Conservation (phyloP, 352 stramenopile species). For the Phytophthora hibernalis region DNA sequence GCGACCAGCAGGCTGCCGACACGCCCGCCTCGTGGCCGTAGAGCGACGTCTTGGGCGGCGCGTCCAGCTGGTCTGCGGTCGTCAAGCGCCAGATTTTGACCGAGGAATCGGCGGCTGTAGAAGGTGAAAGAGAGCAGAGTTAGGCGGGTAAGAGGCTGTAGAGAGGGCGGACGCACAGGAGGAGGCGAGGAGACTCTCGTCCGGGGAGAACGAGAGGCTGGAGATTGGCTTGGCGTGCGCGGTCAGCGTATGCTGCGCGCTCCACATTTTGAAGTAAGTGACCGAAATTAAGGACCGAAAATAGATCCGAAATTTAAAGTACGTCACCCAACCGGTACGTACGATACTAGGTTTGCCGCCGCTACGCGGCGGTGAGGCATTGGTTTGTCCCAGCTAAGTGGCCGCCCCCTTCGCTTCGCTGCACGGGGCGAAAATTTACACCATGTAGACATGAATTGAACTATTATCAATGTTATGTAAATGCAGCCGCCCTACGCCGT, state of each 20-base stretch:
- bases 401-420: no score
- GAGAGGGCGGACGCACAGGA: slow-evolving; percentile 50
- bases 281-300: no score
- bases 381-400: no score
- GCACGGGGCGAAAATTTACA: no score
- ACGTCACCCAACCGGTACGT: no score
- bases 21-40: slow-evolving; percentile 94
- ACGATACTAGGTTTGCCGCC: no score
- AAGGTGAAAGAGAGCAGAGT: not conserved
- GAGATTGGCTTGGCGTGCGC: slow-evolving; percentile 80
- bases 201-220: slow-evolving; percentile 72
- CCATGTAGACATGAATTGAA: no score
- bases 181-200: slow-evolving; percentile 63
- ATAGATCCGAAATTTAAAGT: no score
- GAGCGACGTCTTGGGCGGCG: slow-evolving; percentile 47
- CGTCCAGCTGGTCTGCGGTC: slow-evolving; percentile 21
- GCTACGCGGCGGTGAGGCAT: no score
- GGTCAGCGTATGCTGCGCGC: slow-evolving; percentile 26
- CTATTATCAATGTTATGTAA: no score
- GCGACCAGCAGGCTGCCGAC: slow-evolving; percentile 94
- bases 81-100: slow-evolving; percentile 78
- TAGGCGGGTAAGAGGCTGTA: not conserved
- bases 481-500: no score
- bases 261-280: slow-evolving; percentile 26
- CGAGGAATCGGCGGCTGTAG: slow-evolving; percentile 71